Evolutionary conservation across 2,329 filamentous ascomycete genomes (phyloP), one percentile per base, ranked within the genome.

Genomic region (Fusarium sp.): DNA sequence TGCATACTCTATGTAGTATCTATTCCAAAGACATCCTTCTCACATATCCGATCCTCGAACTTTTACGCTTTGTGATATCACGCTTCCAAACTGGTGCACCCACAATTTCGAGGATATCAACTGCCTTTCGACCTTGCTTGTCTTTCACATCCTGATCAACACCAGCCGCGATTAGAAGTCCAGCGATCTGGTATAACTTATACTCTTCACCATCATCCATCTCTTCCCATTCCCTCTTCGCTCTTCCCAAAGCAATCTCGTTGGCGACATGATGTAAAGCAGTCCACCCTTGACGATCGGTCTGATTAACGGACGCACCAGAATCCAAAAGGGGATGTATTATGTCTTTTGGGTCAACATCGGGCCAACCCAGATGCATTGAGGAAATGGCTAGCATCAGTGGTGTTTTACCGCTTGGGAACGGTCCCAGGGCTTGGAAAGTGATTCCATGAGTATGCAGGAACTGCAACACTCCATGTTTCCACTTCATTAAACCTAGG

Each of bases 11-110:
- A 28, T 27, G 3, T 10, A 27, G 10, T 18, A 2, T 12, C 32
- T 64, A 51, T 30, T 18, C 20, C 6, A 30, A 16, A 7, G 28
- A 14, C 27, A 41, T 40, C 9, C 34, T 42, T 13, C 28, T 46
- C 0, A 28, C 11, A 18, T 16, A 27, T 5, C 59, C 2, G 5
- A 28, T 59, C 7, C 60, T 30, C 10, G 25, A 47, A 3, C 7
- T 16, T 14, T 59, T 53, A 18, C 42, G 37, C 18, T 42, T 46
- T 2, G 41, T 41, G 5, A 37, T 27, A 20, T 49, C 28, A 21
- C 41, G 40, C 14, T 54, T 65, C 63, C 63, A 66, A 13, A 66
- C n/a, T 5, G 61, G 61, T 13, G 61, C 63, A 11, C 61, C 61
- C 4, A 66, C 55, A 13, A 55, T 13, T 1, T 6, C 16, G 2